Evolutionary conservation across 805 yeast species (phyloP).

Genomic region (Isabelozyma heimii): DNA sequence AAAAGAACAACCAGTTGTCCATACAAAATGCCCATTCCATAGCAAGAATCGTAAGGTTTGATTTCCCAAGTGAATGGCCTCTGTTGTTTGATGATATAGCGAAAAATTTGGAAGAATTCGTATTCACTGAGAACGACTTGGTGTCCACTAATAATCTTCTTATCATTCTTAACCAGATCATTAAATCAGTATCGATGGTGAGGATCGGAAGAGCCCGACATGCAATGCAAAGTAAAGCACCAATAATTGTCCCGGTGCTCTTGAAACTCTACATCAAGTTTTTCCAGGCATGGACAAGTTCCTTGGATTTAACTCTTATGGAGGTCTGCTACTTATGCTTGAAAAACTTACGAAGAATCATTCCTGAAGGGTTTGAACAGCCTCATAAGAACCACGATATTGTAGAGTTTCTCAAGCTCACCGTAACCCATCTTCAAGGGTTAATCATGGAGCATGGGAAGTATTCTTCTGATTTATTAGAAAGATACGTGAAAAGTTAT

Average conservation of each 20-base stretch:
- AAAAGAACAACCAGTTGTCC: constrained; percentile 69
- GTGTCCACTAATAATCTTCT: constrained; percentile 61
- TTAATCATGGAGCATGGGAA: constrained; percentile 55
- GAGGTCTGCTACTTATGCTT: constrained; percentile 76
- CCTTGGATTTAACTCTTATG: constrained; percentile 52
- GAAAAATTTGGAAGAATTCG: constrained; percentile 41
- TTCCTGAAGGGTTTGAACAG: constrained; percentile 73
- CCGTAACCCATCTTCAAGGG: constrained; percentile 58
- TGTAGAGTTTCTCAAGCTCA: constrained; percentile 55
- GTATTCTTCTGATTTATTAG: constrained; percentile 49
- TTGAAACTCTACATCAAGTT: constrained; percentile 57
- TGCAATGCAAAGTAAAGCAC: constrained; percentile 72
- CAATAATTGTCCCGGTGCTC: constrained; percentile 57
- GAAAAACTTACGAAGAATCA: constrained; percentile 69
- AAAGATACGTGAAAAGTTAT: constrained; percentile 69
- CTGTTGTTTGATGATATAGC: constrained; percentile 65
- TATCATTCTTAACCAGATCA: constrained; percentile 68
- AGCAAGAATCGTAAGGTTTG: constrained; percentile 74
- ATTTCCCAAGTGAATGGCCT: constrained; percentile 90
- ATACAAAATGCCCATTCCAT: constrained; percentile 84
- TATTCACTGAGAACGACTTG: constrained; percentile 40
- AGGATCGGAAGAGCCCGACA: constrained; percentile 80
- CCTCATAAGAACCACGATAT: constrained; percentile 61
- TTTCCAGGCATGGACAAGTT: constrained; percentile 61
- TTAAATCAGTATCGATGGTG: constrained; percentile 71